Evolutionary conservation across 345 rosid species (phyloP), one percentile per base, ranked within the genome.

Genomic region (Gossypium ekmanianum): DNA sequence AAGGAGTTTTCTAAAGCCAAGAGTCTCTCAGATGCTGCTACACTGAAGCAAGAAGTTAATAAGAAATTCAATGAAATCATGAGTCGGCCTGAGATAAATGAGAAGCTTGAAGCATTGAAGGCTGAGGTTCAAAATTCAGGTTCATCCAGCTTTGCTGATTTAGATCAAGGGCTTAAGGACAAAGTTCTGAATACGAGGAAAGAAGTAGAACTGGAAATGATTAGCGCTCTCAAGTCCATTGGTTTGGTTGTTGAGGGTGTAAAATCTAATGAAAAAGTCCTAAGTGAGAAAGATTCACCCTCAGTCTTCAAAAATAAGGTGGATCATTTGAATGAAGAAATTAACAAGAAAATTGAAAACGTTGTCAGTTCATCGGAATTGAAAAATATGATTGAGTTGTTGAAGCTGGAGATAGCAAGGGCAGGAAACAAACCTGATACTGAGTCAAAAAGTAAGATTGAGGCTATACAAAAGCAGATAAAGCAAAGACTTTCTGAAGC

Each of bases 1-100:
- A 83, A 82, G 78, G 95, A 90, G 82, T 76, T 92, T 61, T 76
- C 90, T 55, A 82, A 79, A 83, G 88, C 89, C 80, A 84, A 91
- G 86, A 79, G 76, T 76, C 51, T 79, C 77, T 72, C 81, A 39
- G 79, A 85, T 74, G 81, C 75, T 67, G 67, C 74, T 72, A 50
- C 47, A 51, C 73, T 84, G 76, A 83, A 85, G 79, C 81, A 79
- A 71, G 91, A 89, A 77, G 72, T 94, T 68, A 77, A 88, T 70
- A 81, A 82, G 79, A 84, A 88, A 77, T 82, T 89, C 78, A 85
- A 87, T 72, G 91, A 94, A 81, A 80, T 85, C 27, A 73, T 87
- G 66, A 83, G 63, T 76, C 82, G 79, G 58, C 86, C 93, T 34
- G 89, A 89, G 71, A 79, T 89, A 17, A 87, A 82, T 85, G 89